Evolutionary conservation across 371 early-diverging fungal species (phyloP), one percentile per base, ranked within the genome.

Genomic region (Rhizopus stolonifer): DNA sequence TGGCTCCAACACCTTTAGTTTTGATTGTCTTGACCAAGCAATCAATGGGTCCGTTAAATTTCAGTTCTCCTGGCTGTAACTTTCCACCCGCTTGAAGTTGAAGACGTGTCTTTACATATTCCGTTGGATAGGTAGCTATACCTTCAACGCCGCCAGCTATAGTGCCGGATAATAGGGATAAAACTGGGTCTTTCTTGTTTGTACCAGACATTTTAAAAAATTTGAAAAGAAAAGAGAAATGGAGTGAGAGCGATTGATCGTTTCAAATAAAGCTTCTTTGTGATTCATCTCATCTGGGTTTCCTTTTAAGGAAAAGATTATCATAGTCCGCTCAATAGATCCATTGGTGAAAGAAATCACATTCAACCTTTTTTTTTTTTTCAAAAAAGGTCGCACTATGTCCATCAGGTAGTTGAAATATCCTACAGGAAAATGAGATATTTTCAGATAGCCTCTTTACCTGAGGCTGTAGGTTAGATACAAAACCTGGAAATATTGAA

Each of bases 31-130:
- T 70, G 8, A 72, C 69, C 11, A 89, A 64, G 47, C 90, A 88
- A 61, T 94, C 92, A 19, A 91, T 70, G 7, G 95, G 93, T 5
- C 94, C 94, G 39, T 77, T 77, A 78, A 87, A 92, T 29, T 54
- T 66, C 54, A 79, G 45, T 54, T 78, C 75, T 6, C 74, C 77
- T 15, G 70, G 64, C 26, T 64, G 66, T 8, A 76, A 46, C 46
- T 69, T 71, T 19, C 70, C 74, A 24, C 74, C 79, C 4, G 83
- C 84, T 58, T 92, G 93, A 2, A 95, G 81, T 64, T 96, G 96
- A 32, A 96, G 76, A 52, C 91, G 92, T 2, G 97, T 96, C 64
- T 96, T 96, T 46, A 93, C 88, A 64, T 86, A 93, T 70, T 95
- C 95, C 4, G 94, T 93, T 0, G 95, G 95, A 60, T 94, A 96